Evolutionary conservation across 2,329 filamentous ascomycete genomes (phyloP), one percentile per base, ranked within the genome.

Genomic region (Simplicillium sp.): DNA sequence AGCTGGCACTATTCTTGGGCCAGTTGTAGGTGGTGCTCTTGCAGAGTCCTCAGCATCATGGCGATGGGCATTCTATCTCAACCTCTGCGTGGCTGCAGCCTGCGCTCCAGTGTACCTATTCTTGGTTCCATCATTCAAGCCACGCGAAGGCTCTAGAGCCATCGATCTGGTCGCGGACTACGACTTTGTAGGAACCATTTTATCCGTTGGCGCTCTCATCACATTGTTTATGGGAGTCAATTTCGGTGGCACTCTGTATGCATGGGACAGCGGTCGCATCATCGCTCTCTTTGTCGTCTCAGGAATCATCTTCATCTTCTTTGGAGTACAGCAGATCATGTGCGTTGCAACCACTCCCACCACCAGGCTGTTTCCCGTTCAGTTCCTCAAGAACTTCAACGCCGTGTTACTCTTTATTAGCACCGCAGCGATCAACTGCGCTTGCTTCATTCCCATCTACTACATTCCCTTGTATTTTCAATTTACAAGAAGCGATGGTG

Each of bases 391-490:
- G n/a, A 34, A 20, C 15, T 35, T 29, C 3, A 38, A 35, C 14
- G 18, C 37, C n/a, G 15, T 42, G 14, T n/a, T 42, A 2, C 16
- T 42, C 6, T 42, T 39, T 12, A 14, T 13, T 16, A 25, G 7
- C 7, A 37, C 37, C 28, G 33, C 34, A 4, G 51, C 62, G 8
- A 59, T 59, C 43, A 49, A 55, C 32, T 44, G 36, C 11, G 41
- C 39, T 2, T 31, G 48, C 17, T 56, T 50, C 34, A 42, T 56
- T 5, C 44, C 48, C 18, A 49, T 67, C 16, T 74, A 72, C 51
- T 73, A 66, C 48, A 64, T 73, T 13, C 69, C 70, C 0, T 51
- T 74, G 6, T 71, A 61, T 52, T 74, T 73, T 52, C 62, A 69
- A 44, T 74, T 72, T 48, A 59, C 59, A 3, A 54, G 54, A 3